phyloP scores from a whole-genome alignment of 768 basidiomycete genomes.

The Phylloporus rhodoxanthus region DNA sequence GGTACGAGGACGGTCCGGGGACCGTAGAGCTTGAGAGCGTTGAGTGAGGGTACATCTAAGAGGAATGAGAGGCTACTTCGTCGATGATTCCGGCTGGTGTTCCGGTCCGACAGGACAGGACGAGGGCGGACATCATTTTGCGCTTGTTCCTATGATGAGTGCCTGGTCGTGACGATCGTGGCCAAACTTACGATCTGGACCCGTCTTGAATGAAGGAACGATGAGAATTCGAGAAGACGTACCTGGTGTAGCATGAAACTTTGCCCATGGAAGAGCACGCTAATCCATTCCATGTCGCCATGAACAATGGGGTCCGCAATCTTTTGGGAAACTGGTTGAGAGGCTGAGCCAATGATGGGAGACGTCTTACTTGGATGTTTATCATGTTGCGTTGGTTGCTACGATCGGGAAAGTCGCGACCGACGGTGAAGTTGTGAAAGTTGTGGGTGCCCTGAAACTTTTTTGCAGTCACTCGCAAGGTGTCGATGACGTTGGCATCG shows the following conservation, averaged over 20 bases:
- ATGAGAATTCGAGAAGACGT: slow-evolving; percentile 21
- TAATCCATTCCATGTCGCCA: slow-evolving; percentile 92
- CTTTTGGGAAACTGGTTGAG: slow-evolving; percentile 32
- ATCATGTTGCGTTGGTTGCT: slow-evolving; percentile 87
- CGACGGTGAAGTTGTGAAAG: slow-evolving; percentile 96
- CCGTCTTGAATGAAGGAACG: slow-evolving; percentile 19
- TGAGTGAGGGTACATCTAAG: not conserved
- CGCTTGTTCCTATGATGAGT: slow-evolving; percentile 47
- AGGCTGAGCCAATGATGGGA: not conserved
- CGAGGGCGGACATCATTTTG: slow-evolving; percentile 90
- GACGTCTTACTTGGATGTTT: slow-evolving; percentile 57
- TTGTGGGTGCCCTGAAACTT: slow-evolving; percentile 89
- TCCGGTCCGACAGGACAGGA: slow-evolving; percentile 71
- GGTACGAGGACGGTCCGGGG: slow-evolving; percentile 77
- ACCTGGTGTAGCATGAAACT: slow-evolving; percentile 99
- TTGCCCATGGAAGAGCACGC: slow-evolving; percentile 90
- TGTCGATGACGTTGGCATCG: slow-evolving; percentile 43
- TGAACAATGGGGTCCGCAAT: slow-evolving; percentile 82
- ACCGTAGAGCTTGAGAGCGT: slow-evolving; percentile 59
- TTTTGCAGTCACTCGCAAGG: slow-evolving; percentile 50
- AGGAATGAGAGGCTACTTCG: slow-evolving; percentile 40
- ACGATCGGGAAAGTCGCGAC: slow-evolving; percentile 74
- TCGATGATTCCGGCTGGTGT: slow-evolving; percentile 72
- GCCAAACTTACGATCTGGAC: slow-evolving; percentile 27
- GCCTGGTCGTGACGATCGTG: not conserved